Conservation (phyloP, 2,329 filamentous ascomycete genomes). For the Pseudogymnoascus sp. region DNA sequence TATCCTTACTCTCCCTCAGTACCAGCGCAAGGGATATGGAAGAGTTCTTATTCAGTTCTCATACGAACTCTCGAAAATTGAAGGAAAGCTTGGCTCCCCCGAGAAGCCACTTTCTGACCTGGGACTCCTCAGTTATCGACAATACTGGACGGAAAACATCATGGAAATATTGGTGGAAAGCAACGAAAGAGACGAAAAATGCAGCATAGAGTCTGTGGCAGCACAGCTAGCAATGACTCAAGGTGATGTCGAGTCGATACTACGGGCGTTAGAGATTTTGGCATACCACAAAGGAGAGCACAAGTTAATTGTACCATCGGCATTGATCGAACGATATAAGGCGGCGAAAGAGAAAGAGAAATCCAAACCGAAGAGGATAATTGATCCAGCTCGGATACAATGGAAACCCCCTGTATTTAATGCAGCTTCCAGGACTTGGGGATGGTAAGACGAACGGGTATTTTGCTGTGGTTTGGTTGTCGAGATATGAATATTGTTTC, state of each 20-base stretch:
- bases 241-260: slow-evolving; percentile 87
- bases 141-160: slow-evolving; percentile 96
- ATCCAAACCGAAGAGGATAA: slow-evolving; percentile 65
- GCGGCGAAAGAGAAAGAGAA: slow-evolving; percentile 72
- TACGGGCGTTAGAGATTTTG: slow-evolving; percentile 91
- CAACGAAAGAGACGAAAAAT: slow-evolving; percentile 60
- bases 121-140: slow-evolving; percentile 85
- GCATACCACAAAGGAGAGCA: slow-evolving; percentile 94
- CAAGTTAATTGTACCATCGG: slow-evolving; percentile 86
- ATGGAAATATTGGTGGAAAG: slow-evolving; percentile 75
- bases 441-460: slow-evolving; percentile 55
- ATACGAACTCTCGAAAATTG: slow-evolving; percentile 92
- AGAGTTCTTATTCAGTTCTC: slow-evolving; percentile 93
- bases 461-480: background rate
- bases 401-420: slow-evolving; percentile 98
- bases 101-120: slow-evolving; percentile 95
- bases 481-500: background rate
- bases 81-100: slow-evolving; percentile 89
- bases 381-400: slow-evolving; percentile 71
- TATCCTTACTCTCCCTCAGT: slow-evolving; percentile 93
- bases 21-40: slow-evolving; percentile 90
- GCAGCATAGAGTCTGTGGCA: slow-evolving; percentile 81
- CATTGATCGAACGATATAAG: slow-evolving; percentile 58
- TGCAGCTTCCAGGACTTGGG: slow-evolving; percentile 86
- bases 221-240: slow-evolving; percentile 86